These are phyloP conservation scores for Hanseniaspora valbyensis DNA, from an alignment of 805 yeast genomes.

Conservation along the genomic window DNA sequence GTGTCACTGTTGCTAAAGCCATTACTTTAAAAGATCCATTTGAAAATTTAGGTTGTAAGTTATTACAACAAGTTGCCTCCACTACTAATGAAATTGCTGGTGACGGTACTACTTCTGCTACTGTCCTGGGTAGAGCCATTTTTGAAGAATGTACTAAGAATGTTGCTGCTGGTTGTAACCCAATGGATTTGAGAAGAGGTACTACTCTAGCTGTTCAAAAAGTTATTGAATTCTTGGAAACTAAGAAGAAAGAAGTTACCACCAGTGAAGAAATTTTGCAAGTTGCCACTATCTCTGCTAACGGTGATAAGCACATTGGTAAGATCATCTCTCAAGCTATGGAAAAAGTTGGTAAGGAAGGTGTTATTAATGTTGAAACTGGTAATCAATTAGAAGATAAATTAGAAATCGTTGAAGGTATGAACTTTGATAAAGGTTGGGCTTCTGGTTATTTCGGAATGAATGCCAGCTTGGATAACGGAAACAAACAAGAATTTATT, in stretches of 20 bases:
- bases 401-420: slow-evolving; percentile 94
- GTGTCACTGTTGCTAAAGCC: slow-evolving; percentile 91
- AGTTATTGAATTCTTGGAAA: slow-evolving; percentile 71
- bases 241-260: slow-evolving; percentile 84
- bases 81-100: slow-evolving; percentile 97
- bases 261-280: slow-evolving; percentile 92
- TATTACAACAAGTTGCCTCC: slow-evolving; percentile 91
- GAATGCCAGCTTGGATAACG: slow-evolving; percentile 51
- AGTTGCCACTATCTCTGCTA: slow-evolving; percentile 95
- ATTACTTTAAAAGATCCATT: slow-evolving; percentile 76
- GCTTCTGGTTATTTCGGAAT: slow-evolving; percentile 95
- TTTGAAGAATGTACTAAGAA: slow-evolving; percentile 91
- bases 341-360: slow-evolving; percentile 98
- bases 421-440: slow-evolving; percentile 96
- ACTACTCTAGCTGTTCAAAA: slow-evolving; percentile 94
- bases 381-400: slow-evolving; percentile 96
- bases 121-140: slow-evolving; percentile 89
- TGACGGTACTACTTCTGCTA: slow-evolving; percentile 97
- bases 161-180: slow-evolving; percentile 98
- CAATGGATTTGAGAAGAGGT: slow-evolving; percentile 96
- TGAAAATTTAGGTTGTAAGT: slow-evolving; percentile 92
- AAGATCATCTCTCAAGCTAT: slow-evolving; percentile 83
- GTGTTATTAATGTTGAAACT: slow-evolving; percentile 94
- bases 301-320: slow-evolving; percentile 91
- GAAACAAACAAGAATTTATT: slow-evolving; percentile 88